A percentile compares a stretch with the other conserved stretches of the same genome.
Conservation (phyloP, 495 filamentous ascomycete species). For the Xylaria telfairii region DNA sequence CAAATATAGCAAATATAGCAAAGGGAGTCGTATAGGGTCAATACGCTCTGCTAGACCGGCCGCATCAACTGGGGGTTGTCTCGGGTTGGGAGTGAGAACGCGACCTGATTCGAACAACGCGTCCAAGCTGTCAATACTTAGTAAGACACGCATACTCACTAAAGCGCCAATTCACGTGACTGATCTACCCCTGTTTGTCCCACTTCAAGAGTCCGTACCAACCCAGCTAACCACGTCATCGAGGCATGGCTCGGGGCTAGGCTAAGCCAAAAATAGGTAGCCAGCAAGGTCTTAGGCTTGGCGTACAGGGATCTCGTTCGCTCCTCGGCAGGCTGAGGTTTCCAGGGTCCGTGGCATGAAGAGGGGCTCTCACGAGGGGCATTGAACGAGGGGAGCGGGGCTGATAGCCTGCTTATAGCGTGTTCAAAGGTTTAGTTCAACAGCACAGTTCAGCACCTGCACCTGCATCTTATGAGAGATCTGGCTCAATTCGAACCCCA, state of each 20-base stretch:
- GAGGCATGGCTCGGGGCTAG: neutral
- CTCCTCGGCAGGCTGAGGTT: neutral
- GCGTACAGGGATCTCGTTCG: neutral
- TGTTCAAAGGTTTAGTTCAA: too few species aligned
- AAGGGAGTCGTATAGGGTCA: neutral
- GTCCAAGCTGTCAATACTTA: neutral
- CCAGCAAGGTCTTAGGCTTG: neutral
- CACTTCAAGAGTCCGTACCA: neutral
- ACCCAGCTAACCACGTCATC: neutral
- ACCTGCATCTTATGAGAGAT: too few species aligned
- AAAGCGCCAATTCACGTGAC: constrained; percentile 20
- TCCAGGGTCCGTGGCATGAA: neutral
- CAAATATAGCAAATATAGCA: constrained; percentile 9
- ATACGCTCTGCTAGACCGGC: neutral
- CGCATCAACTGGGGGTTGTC: neutral
- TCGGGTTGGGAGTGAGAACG: neutral
- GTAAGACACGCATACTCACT: neutral
- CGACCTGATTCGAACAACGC: constrained; percentile 5
- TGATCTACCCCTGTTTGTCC: neutral
- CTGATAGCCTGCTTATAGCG: neutral
- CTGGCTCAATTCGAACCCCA: neutral
- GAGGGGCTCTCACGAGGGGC: neutral
- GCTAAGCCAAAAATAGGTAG: constrained; percentile 8
- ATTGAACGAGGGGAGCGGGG: neutral
- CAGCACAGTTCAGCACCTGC: neutral